These are phyloP conservation scores for Amaranthus cruentus DNA, from an alignment of 148 eudicot species.

Conservation along the genomic window DNA sequence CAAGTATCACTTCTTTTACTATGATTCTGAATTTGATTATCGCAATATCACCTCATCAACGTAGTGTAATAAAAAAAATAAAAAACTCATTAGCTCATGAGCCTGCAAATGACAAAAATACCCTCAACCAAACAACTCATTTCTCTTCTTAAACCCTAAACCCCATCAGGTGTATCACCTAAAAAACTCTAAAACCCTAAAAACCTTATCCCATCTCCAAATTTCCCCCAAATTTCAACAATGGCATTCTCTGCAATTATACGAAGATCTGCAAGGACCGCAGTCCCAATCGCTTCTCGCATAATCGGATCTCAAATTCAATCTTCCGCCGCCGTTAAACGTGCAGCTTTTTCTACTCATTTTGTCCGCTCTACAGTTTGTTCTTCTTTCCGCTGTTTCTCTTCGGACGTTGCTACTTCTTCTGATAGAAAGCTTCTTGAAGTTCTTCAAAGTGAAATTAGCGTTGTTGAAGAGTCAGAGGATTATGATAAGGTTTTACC, in stretches of 20 bases:
- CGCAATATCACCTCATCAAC: too few relatives aligned
- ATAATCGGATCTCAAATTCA: slow-evolving; percentile 36
- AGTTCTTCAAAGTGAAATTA: slow-evolving; percentile 50
- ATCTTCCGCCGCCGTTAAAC: slow-evolving; percentile 28
- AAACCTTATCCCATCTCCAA: too few relatives aligned
- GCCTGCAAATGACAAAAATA: too few relatives aligned
- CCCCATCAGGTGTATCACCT: background rate
- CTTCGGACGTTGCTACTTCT: slow-evolving; percentile 3
- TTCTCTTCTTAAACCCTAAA: slow-evolving; percentile 19
- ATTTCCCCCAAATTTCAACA: background rate
- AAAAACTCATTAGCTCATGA: too few relatives aligned
- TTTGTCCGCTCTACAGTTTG: slow-evolving; percentile 22
- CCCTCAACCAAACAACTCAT: too few relatives aligned
- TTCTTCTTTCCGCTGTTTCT: slow-evolving; percentile 25
- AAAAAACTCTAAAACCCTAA: background rate
- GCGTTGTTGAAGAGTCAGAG: slow-evolving; percentile 44
- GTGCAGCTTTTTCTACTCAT: slow-evolving; percentile 20
- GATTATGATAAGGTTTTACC: slow-evolving; percentile 30
- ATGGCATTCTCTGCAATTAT: slow-evolving; percentile 52
- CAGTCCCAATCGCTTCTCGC: slow-evolving; percentile 41
- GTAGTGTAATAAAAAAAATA: too few relatives aligned
- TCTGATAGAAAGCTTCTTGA: slow-evolving; percentile 39
- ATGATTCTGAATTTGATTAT: too few relatives aligned
- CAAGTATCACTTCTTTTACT: too few relatives aligned
- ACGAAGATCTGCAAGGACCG: slow-evolving; percentile 41